phyloP scores from a whole-genome alignment of 352 stramenopile species.

The Phytophthora citricola region DNA sequence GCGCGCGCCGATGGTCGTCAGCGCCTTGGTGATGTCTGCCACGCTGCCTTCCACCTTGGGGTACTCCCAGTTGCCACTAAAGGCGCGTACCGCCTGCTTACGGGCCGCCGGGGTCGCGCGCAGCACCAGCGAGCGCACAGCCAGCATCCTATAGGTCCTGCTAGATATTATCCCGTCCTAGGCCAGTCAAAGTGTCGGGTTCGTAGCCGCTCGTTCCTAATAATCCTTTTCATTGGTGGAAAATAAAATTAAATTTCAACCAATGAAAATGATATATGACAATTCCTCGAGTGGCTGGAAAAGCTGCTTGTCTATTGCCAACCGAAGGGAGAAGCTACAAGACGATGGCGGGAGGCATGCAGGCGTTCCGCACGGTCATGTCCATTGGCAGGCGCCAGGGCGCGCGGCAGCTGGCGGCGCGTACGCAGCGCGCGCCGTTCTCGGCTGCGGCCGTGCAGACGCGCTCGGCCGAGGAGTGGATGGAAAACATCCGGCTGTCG shows the following conservation, averaged over 20 bases:
- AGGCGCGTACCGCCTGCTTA: constrained; percentile 48
- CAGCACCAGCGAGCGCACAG: constrained; percentile 29
- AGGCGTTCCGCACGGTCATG: constrained; percentile 75
- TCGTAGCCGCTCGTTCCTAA: constrained; percentile 22
- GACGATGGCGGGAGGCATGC: constrained; percentile 52
- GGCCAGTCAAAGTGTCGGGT: constrained; percentile 21
- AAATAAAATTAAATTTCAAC: neutral
- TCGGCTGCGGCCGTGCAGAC: constrained; percentile 40
- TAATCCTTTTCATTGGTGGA: neutral
- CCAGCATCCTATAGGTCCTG: constrained; percentile 28
- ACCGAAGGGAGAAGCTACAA: neutral
- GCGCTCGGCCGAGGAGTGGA: constrained; percentile 76
- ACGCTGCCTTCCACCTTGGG: constrained; percentile 80
- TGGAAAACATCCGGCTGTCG: constrained; percentile 80
- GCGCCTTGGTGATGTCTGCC: constrained; percentile 68
- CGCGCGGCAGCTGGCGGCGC: constrained; percentile 37
- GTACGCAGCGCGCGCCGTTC: constrained; percentile 26
- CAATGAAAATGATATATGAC: neutral
- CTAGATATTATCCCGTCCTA: neutral
- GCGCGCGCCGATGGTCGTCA: constrained; percentile 75
- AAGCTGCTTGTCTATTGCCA: constrained; percentile 22
- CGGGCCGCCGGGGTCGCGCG: constrained; percentile 16
- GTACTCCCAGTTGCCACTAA: constrained; percentile 87
- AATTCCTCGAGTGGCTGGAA: neutral
- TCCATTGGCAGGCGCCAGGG: constrained; percentile 59